phyloP scores from a whole-genome alignment of 805 yeast genomes.

The Lachancea nothofagi region DNA sequence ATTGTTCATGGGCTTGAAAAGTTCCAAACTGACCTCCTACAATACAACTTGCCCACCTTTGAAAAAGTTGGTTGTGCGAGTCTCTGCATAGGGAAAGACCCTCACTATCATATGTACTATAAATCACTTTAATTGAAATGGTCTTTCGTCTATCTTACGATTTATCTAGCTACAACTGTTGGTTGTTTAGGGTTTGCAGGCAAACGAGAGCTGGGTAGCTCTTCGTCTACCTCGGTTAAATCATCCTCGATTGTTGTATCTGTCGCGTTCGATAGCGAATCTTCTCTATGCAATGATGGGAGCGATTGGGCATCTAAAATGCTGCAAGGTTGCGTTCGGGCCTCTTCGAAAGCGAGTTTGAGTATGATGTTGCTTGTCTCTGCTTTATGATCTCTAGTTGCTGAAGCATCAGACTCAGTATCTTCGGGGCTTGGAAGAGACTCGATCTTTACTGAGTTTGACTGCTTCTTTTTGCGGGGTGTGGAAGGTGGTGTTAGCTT shows the following conservation, averaged over 20 bases:
- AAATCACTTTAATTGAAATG: background rate
- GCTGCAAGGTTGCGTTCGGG: constrained; percentile 2
- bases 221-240: constrained; percentile 8
- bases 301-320: constrained; percentile 1
- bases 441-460: background rate
- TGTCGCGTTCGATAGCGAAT: constrained; percentile 1
- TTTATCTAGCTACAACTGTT: constrained; percentile 3
- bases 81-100: background rate
- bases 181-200: background rate
- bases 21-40: background rate
- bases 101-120: background rate
- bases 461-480: constrained; percentile 17
- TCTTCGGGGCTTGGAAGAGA: background rate
- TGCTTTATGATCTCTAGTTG: background rate
- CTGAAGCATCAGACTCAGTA: background rate
- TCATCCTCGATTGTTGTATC: constrained; percentile 8
- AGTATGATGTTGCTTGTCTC: background rate
- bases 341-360: constrained; percentile 2
- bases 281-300: constrained; percentile 5
- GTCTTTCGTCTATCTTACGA: too few relatives aligned
- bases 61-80: constrained; percentile 5
- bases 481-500: constrained; percentile 31
- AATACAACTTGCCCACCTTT: background rate
- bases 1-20: background rate
- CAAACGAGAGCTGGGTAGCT: background rate